A percentile compares a stretch with the other conserved stretches of the same genome.
Evolutionary conservation across 495 filamentous ascomycete genomes (phyloP).

Genomic region (Tuber aestivum): DNA sequence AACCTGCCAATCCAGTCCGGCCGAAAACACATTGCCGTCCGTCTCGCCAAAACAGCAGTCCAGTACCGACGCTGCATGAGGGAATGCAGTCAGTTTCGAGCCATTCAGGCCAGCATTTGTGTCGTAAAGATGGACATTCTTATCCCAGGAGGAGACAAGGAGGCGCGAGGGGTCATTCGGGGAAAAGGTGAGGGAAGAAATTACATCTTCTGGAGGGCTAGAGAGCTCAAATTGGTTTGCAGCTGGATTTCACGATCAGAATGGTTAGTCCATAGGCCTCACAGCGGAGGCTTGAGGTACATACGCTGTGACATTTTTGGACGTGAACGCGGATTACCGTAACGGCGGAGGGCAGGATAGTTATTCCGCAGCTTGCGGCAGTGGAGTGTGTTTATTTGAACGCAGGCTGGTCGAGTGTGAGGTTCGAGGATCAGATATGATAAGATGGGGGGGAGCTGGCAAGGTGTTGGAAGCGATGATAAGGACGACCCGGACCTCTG

Average conservation of each 20-base stretch:
- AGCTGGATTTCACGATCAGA: slow-evolving; percentile 2
- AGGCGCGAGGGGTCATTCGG: slow-evolving; percentile 61
- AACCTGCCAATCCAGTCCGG: slow-evolving; percentile 78
- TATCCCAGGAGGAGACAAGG: slow-evolving; percentile 92
- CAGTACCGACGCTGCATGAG: slow-evolving; percentile 79
- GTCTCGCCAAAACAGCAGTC: slow-evolving; percentile 85
- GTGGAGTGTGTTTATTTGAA: not conserved
- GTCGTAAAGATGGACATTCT: slow-evolving; percentile 85
- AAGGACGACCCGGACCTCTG: not conserved
- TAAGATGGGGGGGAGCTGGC: too few relatives aligned
- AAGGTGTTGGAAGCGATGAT: not conserved
- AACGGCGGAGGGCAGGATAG: not conserved
- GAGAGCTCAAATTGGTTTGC: slow-evolving; percentile 52
- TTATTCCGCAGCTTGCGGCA: not conserved
- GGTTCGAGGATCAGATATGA: not conserved
- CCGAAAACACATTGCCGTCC: slow-evolving; percentile 74
- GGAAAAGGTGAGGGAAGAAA: slow-evolving; percentile 80
- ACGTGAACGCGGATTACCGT: not conserved
- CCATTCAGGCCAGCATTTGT: slow-evolving; percentile 57
- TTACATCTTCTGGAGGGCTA: slow-evolving; percentile 75
- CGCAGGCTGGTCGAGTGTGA: not conserved
- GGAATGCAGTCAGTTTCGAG: slow-evolving; percentile 62
- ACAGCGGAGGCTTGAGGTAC: slow-evolving; percentile 1
- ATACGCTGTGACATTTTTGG: slow-evolving; percentile 33
- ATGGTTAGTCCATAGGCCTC: not conserved